phyloP scores from a whole-genome alignment of 2,329 filamentous ascomycete species.

The Diaporthe sp. region DNA sequence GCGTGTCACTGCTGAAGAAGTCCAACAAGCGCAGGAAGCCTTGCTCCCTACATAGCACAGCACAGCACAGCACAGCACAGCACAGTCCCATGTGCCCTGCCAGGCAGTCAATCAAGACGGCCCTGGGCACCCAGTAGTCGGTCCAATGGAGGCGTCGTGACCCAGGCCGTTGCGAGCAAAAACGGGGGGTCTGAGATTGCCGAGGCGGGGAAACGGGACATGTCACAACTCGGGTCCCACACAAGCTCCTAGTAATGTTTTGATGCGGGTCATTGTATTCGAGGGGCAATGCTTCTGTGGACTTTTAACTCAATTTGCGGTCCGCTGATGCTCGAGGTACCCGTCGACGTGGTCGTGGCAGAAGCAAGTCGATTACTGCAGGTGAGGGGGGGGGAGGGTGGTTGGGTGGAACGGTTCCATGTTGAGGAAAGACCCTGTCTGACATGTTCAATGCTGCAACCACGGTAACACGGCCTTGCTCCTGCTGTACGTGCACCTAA shows the following conservation, averaged over 20 bases:
- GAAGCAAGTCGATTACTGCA: neutral
- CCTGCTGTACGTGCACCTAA: neutral
- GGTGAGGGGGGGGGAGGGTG: slow-evolving; percentile 3
- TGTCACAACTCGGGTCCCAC: neutral
- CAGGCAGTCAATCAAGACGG: neutral
- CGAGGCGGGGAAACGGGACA: slow-evolving; percentile 19
- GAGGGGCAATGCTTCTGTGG: slow-evolving; percentile 11
- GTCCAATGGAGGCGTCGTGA: slow-evolving; percentile 9
- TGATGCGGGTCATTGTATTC: neutral
- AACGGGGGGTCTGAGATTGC: slow-evolving; percentile 10
- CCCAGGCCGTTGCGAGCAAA: slow-evolving; percentile 20
- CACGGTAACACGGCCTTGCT: neutral
- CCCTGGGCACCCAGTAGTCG: neutral
- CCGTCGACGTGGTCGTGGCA: slow-evolving; percentile 23
- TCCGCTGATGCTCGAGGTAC: neutral
- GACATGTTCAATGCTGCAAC: neutral
- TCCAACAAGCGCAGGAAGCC: neutral
- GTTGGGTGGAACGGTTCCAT: neutral
- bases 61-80: no score
- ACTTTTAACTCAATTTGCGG: neutral
- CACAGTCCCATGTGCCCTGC: neutral
- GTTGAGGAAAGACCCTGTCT: slow-evolving; percentile 14
- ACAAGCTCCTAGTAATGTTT: neutral
- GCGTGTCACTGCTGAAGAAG: slow-evolving; percentile 15
- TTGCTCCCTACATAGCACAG: neutral